Percentiles rank a stretch among this genome's conserved stretches.
These are phyloP conservation scores for Pseudogymnoascus sp. DNA, from an alignment of 2,329 filamentous ascomycete genomes.

Conservation along the genomic window DNA sequence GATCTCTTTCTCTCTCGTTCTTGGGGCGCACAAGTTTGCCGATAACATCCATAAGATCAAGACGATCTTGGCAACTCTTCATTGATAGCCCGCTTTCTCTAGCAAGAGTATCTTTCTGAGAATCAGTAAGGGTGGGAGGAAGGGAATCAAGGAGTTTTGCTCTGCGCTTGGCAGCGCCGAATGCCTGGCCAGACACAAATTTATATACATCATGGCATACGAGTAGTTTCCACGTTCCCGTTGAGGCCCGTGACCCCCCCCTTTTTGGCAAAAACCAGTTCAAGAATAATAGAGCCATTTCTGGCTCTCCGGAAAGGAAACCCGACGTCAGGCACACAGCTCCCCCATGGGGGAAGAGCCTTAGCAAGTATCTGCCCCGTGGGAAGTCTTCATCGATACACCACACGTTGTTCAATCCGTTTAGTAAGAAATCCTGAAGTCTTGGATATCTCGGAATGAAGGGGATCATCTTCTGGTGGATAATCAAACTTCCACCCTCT, in stretches of 20 bases:
- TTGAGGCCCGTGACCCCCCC: constrained; percentile 16
- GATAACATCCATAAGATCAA: constrained; percentile 10
- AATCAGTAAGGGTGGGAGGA: constrained; percentile 13
- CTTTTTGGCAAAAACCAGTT: constrained; percentile 31
- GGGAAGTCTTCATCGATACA: constrained; percentile 12
- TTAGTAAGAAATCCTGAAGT: constrained; percentile 9
- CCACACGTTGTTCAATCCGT: constrained; percentile 19
- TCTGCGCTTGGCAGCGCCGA: constrained; percentile 22
- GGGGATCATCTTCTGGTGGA: constrained; percentile 21
- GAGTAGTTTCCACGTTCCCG: constrained; percentile 17
- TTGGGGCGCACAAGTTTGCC: background rate
- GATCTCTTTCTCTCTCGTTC: background rate
- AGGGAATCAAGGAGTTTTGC: constrained; percentile 17
- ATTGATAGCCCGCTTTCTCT: constrained; percentile 19
- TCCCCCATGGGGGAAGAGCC: constrained; percentile 37
- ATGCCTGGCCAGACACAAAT: constrained; percentile 24
- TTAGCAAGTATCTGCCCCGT: constrained; percentile 30
- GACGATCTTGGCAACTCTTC: constrained; percentile 19
- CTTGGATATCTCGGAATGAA: constrained; percentile 17
- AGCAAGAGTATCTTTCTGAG: constrained; percentile 20
- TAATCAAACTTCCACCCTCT: constrained; percentile 17
- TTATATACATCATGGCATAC: constrained; percentile 20
- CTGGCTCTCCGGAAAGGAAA: constrained; percentile 40
- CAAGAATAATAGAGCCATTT: constrained; percentile 31
- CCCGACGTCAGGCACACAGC: constrained; percentile 43